Evolutionary conservation across 2,329 filamentous ascomycete genomes (phyloP), one percentile per base, ranked within the genome.

Genomic region (Claviceps digitariae): DNA sequence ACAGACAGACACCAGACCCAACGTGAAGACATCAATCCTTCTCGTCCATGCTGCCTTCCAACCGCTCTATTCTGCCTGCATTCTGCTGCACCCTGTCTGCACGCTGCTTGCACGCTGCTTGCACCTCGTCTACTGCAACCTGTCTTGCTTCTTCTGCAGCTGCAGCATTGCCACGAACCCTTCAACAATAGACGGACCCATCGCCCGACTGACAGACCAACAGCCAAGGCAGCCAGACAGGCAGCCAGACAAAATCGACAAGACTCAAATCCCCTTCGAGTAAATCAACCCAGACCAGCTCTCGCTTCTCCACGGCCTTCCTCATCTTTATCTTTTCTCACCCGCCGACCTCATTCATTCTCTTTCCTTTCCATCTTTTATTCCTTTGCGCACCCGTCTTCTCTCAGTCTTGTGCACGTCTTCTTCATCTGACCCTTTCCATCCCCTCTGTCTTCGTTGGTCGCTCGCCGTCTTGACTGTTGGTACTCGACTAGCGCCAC

Each of bases 271-370:
- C 36, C n/a, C 6, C 17, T 7, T 38, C 36, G 15, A 38, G 36
- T n/a, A 17, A n/a, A 38, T n/a, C 36, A 38, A 5, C 0, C 36
- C 12, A 36, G 34, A n/a, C 4, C 4, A n/a, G 4, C 15, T 38
- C 17, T n/a, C n/a, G 36, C 36, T 38, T 29, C 44, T 46, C 23
- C 8, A 46, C 36, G 25, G 27, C 27, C 15, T 4, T 4, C 8
- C 53, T 54, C 51, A 43, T 50, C 55, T 48, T 46, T 31, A 29
- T 49, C 38, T 54, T 48, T 46, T 31, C 36, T 49, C 38, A 45
- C 46, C 47, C 20, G 38, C 31, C 50, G 25, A 51, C 44, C 52
- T 52, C 41, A 48, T n/a, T 51, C 29, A 48, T 48, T 52, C 50
- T 31, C 44, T 38, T 52, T 51, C 45, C n/a, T n/a, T n/a, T n/a